These are phyloP conservation scores for Santalum album DNA, from an alignment of 164 flowering plant genomes.

Conservation along the genomic window DNA sequence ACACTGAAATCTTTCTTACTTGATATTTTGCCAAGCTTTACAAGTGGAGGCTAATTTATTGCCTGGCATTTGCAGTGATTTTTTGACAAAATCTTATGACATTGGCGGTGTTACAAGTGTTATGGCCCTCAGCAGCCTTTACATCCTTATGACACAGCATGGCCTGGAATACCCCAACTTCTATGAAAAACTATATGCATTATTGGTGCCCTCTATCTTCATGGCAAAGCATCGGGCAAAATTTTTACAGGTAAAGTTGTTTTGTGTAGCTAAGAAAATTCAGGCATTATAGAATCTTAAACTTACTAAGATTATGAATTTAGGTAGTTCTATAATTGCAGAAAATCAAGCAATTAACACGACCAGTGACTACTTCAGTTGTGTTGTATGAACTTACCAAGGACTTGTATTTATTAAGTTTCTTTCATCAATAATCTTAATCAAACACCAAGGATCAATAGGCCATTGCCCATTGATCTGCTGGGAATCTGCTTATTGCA, in stretches of 20 bases:
- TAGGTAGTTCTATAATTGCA: no score
- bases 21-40: background rate
- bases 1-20: background rate
- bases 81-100: constrained; percentile 91
- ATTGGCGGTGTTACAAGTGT: constrained; percentile 96
- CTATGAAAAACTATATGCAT: constrained; percentile 81
- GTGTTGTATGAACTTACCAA: no score
- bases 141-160: constrained; percentile 81
- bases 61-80: constrained; percentile 62
- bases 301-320: no score
- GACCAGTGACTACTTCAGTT: no score
- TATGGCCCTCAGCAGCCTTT: constrained; percentile 93
- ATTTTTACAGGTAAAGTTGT: constrained; percentile 62
- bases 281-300: background rate
- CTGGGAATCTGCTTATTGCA: no score
- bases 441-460: no score
- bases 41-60: constrained; percentile 10
- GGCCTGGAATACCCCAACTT: constrained; percentile 90
- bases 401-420: no score
- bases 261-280: background rate
- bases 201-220: constrained; percentile 73
- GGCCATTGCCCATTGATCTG: no score
- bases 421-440: no score
- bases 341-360: no score
- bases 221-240: constrained; percentile 84